A percentile compares a stretch with the other conserved stretches of the same genome.
These are phyloP conservation scores for Lonicera japonica DNA, from an alignment of 129 eudicot species.

Conservation along the genomic window DNA sequence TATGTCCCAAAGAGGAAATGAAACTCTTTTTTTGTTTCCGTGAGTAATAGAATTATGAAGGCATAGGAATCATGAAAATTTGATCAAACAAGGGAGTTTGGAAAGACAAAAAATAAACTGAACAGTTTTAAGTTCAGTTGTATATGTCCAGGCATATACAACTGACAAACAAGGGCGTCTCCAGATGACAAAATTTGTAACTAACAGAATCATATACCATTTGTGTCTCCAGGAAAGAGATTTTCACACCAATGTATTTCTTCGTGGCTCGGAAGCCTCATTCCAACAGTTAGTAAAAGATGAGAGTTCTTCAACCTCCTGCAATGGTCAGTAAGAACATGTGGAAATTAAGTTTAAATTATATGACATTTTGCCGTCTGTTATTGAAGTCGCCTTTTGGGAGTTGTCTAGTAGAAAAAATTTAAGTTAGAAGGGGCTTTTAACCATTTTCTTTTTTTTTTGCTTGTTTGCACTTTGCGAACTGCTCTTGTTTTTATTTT, in stretches of 20 bases:
- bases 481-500: too few relatives aligned
- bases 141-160: neutral
- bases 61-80: too few relatives aligned
- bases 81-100: too few relatives aligned
- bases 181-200: too few relatives aligned
- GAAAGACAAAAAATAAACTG: too few relatives aligned
- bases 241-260: slow-evolving; percentile 96
- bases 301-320: neutral
- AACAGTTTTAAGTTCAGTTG: too few relatives aligned
- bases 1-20: too few relatives aligned
- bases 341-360: too few relatives aligned
- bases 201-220: slow-evolving; percentile 1
- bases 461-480: neutral
- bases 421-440: neutral
- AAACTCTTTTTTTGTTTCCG: too few relatives aligned
- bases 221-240: slow-evolving; percentile 71
- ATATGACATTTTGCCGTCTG: neutral
- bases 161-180: too few relatives aligned
- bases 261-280: slow-evolving; percentile 79
- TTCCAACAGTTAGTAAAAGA: slow-evolving; percentile 14
- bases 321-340: too few relatives aligned
- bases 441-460: neutral
- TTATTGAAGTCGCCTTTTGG: neutral
- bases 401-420: neutral
- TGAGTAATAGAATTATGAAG: too few relatives aligned